phyloP scores from a whole-genome alignment of 257 asterid genomes.

The Solanum sitiens region DNA sequence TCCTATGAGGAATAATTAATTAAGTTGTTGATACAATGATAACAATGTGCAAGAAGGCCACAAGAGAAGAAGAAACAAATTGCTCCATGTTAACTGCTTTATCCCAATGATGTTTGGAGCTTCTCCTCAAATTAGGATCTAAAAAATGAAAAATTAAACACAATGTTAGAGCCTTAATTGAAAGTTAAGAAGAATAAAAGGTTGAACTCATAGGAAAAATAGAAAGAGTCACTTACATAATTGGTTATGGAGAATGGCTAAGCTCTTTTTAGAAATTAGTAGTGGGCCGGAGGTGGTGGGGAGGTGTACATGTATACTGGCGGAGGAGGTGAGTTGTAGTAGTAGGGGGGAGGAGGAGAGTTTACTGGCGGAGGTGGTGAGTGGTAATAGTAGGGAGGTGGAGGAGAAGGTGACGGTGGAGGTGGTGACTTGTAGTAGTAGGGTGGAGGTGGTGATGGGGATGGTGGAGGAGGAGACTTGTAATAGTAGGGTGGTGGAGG shows the following conservation, averaged over 20 bases:
- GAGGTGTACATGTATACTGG: conserved; percentile 9
- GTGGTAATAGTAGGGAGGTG: neutral
- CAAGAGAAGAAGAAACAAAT: neutral
- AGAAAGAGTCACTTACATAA: neutral
- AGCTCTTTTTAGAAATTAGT: neutral
- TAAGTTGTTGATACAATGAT: neutral
- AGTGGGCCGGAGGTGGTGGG: conserved; percentile 12
- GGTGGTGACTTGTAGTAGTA: neutral
- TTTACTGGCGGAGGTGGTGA: neutral
- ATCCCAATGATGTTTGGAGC: neutral
- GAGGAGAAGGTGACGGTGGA: neutral
- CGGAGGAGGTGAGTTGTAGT: conserved; percentile 4
- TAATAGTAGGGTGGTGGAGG: conserved; percentile 4
- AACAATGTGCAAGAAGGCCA: neutral
- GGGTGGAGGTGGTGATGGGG: neutral
- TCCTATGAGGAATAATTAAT: neutral
- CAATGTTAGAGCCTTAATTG: neutral
- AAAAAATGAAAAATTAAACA: neutral
- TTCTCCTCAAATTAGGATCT: neutral
- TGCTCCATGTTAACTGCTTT: neutral
- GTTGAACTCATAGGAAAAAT: neutral
- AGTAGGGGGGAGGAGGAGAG: conserved; percentile 2
- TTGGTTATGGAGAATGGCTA: neutral
- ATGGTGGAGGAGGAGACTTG: conserved; percentile 8
- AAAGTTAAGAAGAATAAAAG: neutral